Base-by-base conservation (phyloP, 805 yeast species). In the Wickerhamomyces rabaulensis region DNA sequence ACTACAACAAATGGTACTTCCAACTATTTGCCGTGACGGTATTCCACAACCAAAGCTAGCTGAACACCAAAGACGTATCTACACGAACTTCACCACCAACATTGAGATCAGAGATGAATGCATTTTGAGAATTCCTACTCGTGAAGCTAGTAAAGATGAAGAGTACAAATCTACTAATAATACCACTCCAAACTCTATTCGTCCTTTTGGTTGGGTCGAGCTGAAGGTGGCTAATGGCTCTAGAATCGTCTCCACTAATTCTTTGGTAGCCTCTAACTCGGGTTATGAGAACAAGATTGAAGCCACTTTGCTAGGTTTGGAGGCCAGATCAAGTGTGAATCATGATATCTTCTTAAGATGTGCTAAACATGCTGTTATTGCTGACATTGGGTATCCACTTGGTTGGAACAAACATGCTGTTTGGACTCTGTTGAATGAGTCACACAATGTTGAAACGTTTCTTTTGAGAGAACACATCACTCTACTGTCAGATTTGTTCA, bases 121-220 rank as follows among this genome's bases (percentile, higher is more conserved):
- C 2, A 76, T 83, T 6, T 50, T 89, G 38, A 74, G 96, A 52
- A 67, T 91, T 0, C 99, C 99, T 0, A 80, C 87, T 15, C 70
- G 97, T 48, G 99, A 94, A 61, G 68, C 76, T 29, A 86, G 95
- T 52, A 91, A 91, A 62, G 94, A 88, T 61, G 63, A 62, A 3
- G 70, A 59, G n/a, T 75, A 68, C 52, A 39, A 60, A 20, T 58
- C 57, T 31, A 55, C 56, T 22, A 61, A 52, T 43, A 57, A 59
- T 41, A 65, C 64, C 17, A 56, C 63, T 5, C 62, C 66, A n/a
- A 66, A 65, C 44, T 55, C 65, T 6, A 60, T 70, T 2, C 70
- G 94, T 41, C 85, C 96, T 1, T 94, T 85, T 68, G 98, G 97
- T 0, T 94, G 99, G 99, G 50, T 94, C 3, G 97, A 92, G 57